Percentiles rank a stretch among this genome's conserved stretches.
phyloP scores from a whole-genome alignment of 1,284 basidiomycete genomes.

The Puccinia triticina region DNA sequence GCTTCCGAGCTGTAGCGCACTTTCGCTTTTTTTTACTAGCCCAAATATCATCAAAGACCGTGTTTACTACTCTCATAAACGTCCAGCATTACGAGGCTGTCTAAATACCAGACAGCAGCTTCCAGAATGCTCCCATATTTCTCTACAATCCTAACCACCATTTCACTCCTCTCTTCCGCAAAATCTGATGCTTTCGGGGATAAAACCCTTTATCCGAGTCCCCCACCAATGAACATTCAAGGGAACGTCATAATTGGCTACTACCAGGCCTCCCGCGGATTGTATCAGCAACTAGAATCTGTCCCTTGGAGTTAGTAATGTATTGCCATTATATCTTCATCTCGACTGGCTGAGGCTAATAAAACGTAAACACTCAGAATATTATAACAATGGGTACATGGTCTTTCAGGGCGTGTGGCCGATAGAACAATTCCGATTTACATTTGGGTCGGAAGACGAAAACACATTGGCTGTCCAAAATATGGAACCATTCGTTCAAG shows the following conservation, averaged over 20 bases:
- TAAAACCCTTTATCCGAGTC: neutral
- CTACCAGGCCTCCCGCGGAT: neutral
- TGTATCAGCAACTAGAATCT: neutral
- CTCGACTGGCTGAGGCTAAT: neutral
- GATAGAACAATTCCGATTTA: neutral
- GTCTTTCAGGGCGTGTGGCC: neutral
- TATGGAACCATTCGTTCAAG: neutral
- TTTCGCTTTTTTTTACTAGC: neutral
- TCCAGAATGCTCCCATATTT: constrained; percentile 6
- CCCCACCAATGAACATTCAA: neutral
- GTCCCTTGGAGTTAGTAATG: neutral
- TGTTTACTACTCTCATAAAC: neutral
- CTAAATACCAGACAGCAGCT: neutral
- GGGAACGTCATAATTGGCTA: neutral
- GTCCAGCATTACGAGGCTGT: neutral
- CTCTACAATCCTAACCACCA: neutral
- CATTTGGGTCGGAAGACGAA: neutral
- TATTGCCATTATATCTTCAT: neutral
- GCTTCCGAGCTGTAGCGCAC: neutral
- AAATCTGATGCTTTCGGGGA: neutral
- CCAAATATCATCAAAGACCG: neutral
- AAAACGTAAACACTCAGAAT: neutral
- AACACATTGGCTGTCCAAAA: neutral
- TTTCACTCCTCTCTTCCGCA: neutral
- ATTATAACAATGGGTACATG: constrained; percentile 1